Evolutionary conservation across 2,329 filamentous ascomycete species (phyloP), one percentile per base, ranked within the genome.

Genomic region (Exophiala aquamarina): DNA sequence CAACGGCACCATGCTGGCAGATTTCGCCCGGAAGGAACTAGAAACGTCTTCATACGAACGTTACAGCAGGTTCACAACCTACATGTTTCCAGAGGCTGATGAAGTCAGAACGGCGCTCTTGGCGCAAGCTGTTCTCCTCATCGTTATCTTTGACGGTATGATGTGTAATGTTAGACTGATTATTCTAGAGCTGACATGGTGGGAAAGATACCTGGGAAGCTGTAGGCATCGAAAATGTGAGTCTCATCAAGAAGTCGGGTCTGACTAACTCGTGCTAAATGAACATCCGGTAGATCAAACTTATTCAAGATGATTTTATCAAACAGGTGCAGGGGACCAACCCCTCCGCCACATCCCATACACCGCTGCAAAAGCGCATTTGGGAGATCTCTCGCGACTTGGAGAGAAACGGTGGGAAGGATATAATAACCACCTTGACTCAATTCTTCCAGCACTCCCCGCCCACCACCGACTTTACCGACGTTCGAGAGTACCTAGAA

Each of bases 131-230:
- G 18, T 35, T 15, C 32, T 35, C 7, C 14, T 35, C 7, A 35
- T 35, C 18, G 32, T 35, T 15, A 35, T 35, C 32, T 35, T 35
- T 17, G 32, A 35, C 14, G 32, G 32, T 35, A 35, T 35, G 32
- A 9, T 11, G 8, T n/a, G 9, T 31, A n/a, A 31, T 9, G n/a
- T 31, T 9, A 31, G 28, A 31, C 28, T 31, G 9, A n/a, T n/a
- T 31, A n/a, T 9, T 31, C n/a, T 9, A 31, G 28, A 31, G 9
- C n/a, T 31, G 28, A 31, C n/a, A n/a, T 31, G 9, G 9, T 35
- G 8, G n/a, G n/a, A n/a, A 11, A 35, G 32, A 35, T 15, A 35
- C 32, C 8, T 35, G 32, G 32, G 32, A 35, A 15, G 32, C n/a
- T 8, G 14, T 17, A 8, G 8, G 18, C 18, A 15, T 15, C 32